Evolutionary conservation across 257 asterid species (phyloP).

Genomic region (Solanum microdontum): DNA sequence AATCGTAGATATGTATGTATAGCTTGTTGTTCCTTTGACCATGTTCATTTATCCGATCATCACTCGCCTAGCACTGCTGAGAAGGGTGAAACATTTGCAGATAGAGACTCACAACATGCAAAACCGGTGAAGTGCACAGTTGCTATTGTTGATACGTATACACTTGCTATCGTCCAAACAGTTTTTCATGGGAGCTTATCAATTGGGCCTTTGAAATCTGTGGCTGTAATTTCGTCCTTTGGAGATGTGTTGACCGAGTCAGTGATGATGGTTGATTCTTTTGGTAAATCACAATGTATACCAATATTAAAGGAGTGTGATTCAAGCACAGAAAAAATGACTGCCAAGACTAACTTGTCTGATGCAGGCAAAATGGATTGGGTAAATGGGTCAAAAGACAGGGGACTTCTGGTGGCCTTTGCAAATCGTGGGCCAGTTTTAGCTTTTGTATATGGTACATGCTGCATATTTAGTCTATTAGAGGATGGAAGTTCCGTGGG

Average conservation of each 20-base stretch:
- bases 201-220: slow-evolving; percentile 72
- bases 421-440: slow-evolving; percentile 40
- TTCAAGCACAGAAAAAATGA: slow-evolving; percentile 22
- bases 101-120: slow-evolving; percentile 20
- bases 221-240: slow-evolving; percentile 33
- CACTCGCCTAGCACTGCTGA: slow-evolving; percentile 17
- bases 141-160: slow-evolving; percentile 56
- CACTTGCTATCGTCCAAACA: slow-evolving; percentile 74
- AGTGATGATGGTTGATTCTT: slow-evolving; percentile 63
- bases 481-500: slow-evolving; percentile 49
- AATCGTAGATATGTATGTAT: slow-evolving; percentile 73
- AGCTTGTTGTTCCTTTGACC: slow-evolving; percentile 42
- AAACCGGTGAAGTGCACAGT: slow-evolving; percentile 53
- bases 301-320: slow-evolving; percentile 52
- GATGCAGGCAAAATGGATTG: slow-evolving; percentile 35
- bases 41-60: slow-evolving; percentile 15
- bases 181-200: slow-evolving; percentile 67
- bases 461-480: slow-evolving; percentile 64
- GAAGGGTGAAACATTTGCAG: slow-evolving; percentile 23
- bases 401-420: slow-evolving; percentile 43
- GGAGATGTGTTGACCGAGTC: slow-evolving; percentile 53
- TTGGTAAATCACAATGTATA: slow-evolving; percentile 53
- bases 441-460: slow-evolving; percentile 56
- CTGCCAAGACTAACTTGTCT: slow-evolving; percentile 26
- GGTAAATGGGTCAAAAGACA: slow-evolving; percentile 35